phyloP scores from a whole-genome alignment of 768 basidiomycete species.

The Galerina marginata region DNA sequence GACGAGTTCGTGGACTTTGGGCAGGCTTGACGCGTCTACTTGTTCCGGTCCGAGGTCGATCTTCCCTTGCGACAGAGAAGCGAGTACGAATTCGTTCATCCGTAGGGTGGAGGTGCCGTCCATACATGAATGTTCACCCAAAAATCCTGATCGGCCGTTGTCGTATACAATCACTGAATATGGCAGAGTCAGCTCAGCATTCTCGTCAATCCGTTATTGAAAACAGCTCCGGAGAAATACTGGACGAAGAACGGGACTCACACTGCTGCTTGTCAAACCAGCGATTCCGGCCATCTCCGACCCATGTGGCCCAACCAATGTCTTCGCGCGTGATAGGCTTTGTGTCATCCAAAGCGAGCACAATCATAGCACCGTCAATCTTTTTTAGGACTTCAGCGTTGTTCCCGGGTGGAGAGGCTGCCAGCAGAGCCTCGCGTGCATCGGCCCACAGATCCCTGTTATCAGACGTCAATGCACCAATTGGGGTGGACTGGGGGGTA shows the following conservation, averaged over 20 bases:
- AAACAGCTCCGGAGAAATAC: background rate
- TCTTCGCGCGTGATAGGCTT: constrained; percentile 83
- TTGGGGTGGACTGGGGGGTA: constrained; percentile 44
- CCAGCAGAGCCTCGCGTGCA: constrained; percentile 65
- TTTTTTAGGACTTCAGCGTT: constrained; percentile 75
- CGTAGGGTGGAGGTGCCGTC: constrained; percentile 96
- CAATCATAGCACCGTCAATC: constrained; percentile 89
- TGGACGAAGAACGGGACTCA: constrained; percentile 42
- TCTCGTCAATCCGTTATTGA: background rate
- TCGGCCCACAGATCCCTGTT: constrained; percentile 92
- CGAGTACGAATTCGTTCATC: constrained; percentile 92
- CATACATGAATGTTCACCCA: constrained; percentile 87
- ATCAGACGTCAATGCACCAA: constrained; percentile 88
- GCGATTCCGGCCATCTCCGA: constrained; percentile 87
- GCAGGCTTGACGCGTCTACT: constrained; percentile 46
- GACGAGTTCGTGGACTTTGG: constrained; percentile 65
- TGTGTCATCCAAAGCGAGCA: constrained; percentile 86
- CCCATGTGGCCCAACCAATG: constrained; percentile 84
- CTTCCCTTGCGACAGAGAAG: constrained; percentile 72
- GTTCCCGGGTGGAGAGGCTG: constrained; percentile 52
- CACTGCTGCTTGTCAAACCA: constrained; percentile 98
- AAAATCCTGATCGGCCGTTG: constrained; percentile 93
- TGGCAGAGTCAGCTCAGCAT: background rate
- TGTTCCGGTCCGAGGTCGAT: constrained; percentile 67
- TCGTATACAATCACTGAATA: constrained; percentile 88